Conservation (phyloP, 495 filamentous ascomycete genomes). For the Aspergillus homomorphus region DNA sequence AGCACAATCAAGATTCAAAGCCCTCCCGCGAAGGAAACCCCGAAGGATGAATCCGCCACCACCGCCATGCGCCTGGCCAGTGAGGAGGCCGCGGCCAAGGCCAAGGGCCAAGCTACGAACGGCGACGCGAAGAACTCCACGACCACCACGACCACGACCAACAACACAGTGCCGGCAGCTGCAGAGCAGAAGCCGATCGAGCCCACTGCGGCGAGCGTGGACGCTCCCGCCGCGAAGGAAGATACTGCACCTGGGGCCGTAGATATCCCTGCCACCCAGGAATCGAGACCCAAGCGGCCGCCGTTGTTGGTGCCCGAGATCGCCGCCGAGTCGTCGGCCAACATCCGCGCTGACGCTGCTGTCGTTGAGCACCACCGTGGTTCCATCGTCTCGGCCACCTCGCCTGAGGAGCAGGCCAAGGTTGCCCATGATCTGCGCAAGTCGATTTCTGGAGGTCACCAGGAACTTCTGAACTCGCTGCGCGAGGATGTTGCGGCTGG, state of each 20-base stretch:
- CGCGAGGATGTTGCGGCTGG: conserved; percentile 26
- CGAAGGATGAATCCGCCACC: conserved; percentile 39
- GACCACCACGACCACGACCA: conserved; percentile 3
- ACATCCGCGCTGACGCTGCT: conserved; percentile 43
- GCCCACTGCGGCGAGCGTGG: conserved; percentile 7
- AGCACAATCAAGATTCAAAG: conserved; percentile 44
- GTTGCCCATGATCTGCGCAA: conserved; percentile 37
- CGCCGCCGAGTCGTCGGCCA: conserved; percentile 44
- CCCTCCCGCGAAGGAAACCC: conserved; percentile 35
- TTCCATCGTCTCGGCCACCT: conserved; percentile 37
- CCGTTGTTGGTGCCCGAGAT: conserved; percentile 38
- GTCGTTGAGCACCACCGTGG: conserved; percentile 46
- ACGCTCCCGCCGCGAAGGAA: conserved; percentile 16
- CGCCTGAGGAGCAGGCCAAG: conserved; percentile 37
- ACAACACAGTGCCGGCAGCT: conserved; percentile 3
- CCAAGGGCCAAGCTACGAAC: conserved; percentile 22
- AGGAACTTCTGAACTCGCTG: conserved; percentile 26
- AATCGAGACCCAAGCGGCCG: conserved; percentile 29
- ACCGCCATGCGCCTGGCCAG: conserved; percentile 63
- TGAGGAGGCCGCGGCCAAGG: conserved; percentile 67
- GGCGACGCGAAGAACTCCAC: conserved; percentile 4
- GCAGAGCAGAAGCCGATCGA: conserved; percentile 8
- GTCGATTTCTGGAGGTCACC: conserved; percentile 32
- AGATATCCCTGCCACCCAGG: conserved; percentile 34
- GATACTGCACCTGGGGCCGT: conserved; percentile 28